Evolutionary conservation across 106 monocot genomes (phyloP).

Genomic region (Platanthera zijinensis): DNA sequence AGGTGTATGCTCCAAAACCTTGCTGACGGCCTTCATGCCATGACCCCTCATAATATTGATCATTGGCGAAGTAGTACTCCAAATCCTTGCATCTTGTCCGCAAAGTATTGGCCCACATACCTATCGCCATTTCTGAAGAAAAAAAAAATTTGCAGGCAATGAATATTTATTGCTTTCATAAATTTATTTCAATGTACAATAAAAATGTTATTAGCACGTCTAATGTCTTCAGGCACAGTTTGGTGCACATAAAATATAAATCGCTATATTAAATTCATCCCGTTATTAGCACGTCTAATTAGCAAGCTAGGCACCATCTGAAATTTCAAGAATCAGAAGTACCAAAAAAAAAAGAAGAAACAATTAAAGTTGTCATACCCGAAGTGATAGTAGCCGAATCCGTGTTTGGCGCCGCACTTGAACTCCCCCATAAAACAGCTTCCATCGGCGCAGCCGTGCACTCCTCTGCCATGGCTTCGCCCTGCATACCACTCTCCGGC

Average conservation of each 20-base stretch:
- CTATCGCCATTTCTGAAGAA: constrained; percentile 28
- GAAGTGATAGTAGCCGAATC: constrained; percentile 40
- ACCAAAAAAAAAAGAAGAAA: background rate
- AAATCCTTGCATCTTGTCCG: constrained; percentile 40
- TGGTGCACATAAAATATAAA: too few species aligned
- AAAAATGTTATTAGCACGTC: background rate
- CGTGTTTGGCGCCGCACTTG: constrained; percentile 46
- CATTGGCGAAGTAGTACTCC: constrained; percentile 46
- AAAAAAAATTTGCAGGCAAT: too few species aligned
- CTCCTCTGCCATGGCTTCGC: constrained; percentile 45
- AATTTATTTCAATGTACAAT: too few species aligned
- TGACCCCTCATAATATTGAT: constrained; percentile 40
- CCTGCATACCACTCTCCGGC: constrained; percentile 46
- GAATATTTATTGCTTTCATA: too few species aligned
- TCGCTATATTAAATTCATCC: background rate
- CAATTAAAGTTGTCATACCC: constrained; percentile 15
- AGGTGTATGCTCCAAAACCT: constrained; percentile 3
- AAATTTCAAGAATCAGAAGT: too few species aligned
- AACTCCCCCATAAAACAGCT: constrained; percentile 49
- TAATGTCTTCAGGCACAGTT: background rate
- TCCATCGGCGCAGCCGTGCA: constrained; percentile 41
- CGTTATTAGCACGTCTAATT: background rate
- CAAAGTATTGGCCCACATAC: constrained; percentile 33
- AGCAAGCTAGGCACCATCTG: background rate
- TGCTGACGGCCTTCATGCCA: constrained; percentile 51